These are phyloP conservation scores for Chaetomium fimeti DNA, from an alignment of 495 filamentous ascomycete species.

Conservation along the genomic window DNA sequence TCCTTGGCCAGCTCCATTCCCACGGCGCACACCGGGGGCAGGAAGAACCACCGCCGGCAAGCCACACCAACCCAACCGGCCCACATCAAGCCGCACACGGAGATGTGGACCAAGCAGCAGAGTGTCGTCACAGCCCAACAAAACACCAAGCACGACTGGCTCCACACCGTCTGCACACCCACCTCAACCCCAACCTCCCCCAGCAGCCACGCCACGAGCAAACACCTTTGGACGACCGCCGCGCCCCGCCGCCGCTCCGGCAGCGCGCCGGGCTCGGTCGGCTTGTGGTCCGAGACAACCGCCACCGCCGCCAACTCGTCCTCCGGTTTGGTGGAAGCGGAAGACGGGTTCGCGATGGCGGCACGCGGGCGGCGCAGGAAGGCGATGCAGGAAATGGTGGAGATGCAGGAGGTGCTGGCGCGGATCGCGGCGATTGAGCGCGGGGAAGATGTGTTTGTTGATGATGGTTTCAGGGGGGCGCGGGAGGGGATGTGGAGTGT, in stretches of 20 bases:
- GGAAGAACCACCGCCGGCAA: too few species aligned
- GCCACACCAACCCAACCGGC: too few species aligned
- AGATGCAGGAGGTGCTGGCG: slow-evolving; percentile 29
- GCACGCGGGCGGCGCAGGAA: slow-evolving; percentile 25
- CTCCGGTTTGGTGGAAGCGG: neutral
- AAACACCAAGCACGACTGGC: too few species aligned
- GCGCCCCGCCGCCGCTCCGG: neutral
- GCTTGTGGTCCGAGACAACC: neutral
- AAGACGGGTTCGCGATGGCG: slow-evolving; percentile 26
- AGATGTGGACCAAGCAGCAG: too few species aligned
- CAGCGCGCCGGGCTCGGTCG: neutral
- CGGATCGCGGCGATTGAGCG: slow-evolving; percentile 31
- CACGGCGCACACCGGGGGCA: too few species aligned
- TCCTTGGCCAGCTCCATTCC: too few species aligned
- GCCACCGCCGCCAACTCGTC: neutral
- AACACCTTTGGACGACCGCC: neutral
- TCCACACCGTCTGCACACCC: too few species aligned
- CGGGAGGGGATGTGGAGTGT: slow-evolving; percentile 28
- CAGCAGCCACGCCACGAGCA: neutral
- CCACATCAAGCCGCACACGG: too few species aligned
- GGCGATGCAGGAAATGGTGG: slow-evolving; percentile 18
- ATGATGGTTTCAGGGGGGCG: slow-evolving; percentile 15
- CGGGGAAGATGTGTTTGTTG: slow-evolving; percentile 15
- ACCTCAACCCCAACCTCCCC: neutral
- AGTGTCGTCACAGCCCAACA: too few species aligned